Conservation (phyloP, 768 basidiomycete genomes). For the Kwoniella bestiolae region DNA sequence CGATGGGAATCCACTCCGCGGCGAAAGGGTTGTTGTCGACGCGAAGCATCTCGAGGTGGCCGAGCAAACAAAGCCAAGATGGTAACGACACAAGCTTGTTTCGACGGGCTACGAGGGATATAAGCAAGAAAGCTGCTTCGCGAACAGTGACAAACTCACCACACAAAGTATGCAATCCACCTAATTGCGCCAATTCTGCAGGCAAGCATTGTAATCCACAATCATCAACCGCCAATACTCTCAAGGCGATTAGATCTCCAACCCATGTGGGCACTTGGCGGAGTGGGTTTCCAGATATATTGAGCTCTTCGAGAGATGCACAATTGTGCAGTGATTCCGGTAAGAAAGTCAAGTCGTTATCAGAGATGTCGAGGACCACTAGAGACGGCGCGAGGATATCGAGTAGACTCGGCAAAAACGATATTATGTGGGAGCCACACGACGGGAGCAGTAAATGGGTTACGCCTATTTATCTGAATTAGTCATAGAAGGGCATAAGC, state of each 20-base stretch:
- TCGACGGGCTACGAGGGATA: slow-evolving; percentile 68
- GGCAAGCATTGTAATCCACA: slow-evolving; percentile 81
- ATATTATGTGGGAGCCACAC: slow-evolving; percentile 73
- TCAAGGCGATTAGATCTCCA: slow-evolving; percentile 72
- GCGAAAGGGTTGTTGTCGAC: slow-evolving; percentile 97
- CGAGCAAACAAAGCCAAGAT: slow-evolving; percentile 92
- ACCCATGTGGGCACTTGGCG: slow-evolving; percentile 90
- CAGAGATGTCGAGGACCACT: slow-evolving; percentile 90
- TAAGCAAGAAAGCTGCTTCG: slow-evolving; percentile 6
- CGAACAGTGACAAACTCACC: slow-evolving; percentile 34
- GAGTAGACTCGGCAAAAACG: slow-evolving; percentile 71
- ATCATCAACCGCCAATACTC: slow-evolving; percentile 89
- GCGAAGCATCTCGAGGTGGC: slow-evolving; percentile 76
- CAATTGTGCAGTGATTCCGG: slow-evolving; percentile 83
- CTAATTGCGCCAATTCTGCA: slow-evolving; percentile 71
- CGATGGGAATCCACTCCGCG: slow-evolving; percentile 86
- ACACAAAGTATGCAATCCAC: slow-evolving; percentile 73
- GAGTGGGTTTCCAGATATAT: slow-evolving; percentile 87
- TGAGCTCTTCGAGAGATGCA: slow-evolving; percentile 84
- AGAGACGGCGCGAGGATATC: slow-evolving; percentile 77
- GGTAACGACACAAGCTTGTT: slow-evolving; percentile 88
- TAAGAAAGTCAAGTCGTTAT: slow-evolving; percentile 79
- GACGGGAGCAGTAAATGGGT: slow-evolving; percentile 92
- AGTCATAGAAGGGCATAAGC: no score
- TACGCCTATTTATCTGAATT: slow-evolving; percentile 65